Conservation (phyloP, 768 basidiomycete genomes). For the Auriculariales sp. region DNA sequence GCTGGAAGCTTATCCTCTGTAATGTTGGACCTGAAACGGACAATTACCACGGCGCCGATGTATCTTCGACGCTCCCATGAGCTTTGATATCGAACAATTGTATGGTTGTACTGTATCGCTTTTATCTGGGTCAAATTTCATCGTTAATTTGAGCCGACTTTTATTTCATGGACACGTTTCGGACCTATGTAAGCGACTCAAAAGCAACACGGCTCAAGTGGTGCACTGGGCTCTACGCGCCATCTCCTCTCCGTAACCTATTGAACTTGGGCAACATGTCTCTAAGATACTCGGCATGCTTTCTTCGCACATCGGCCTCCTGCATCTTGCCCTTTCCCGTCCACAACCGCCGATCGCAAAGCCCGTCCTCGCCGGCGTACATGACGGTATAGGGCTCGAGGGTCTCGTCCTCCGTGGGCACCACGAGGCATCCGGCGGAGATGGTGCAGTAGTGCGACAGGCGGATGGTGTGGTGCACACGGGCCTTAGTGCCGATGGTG, state of each 20-base stretch:
- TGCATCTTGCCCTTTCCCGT: constrained; percentile 74
- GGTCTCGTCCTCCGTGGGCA: constrained; percentile 61
- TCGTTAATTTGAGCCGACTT: too few relatives aligned
- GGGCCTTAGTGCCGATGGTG: constrained; percentile 69
- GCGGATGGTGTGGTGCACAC: constrained; percentile 71
- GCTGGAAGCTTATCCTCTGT: too few relatives aligned
- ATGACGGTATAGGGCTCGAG: constrained; percentile 75
- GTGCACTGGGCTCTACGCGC: background rate
- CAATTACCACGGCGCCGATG: too few relatives aligned
- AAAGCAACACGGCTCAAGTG: background rate
- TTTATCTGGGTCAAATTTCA: too few relatives aligned
- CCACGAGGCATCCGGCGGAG: constrained; percentile 67
- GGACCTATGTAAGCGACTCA: background rate
- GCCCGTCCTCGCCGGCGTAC: constrained; percentile 39
- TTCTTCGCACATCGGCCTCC: constrained; percentile 67
- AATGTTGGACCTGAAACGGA: too few relatives aligned
- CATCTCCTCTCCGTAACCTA: constrained; percentile 34
- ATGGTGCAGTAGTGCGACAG: constrained; percentile 72
- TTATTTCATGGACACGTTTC: too few relatives aligned
- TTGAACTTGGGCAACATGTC: constrained; percentile 91
- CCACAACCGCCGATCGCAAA: constrained; percentile 59
- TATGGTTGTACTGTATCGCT: too few relatives aligned
- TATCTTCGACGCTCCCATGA: too few relatives aligned
- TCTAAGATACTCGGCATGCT: constrained; percentile 82
- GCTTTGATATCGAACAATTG: too few relatives aligned